Evolutionary conservation across 2,329 filamentous ascomycete genomes (phyloP).

Genomic region (Phaeosphaeriaceae sp.): DNA sequence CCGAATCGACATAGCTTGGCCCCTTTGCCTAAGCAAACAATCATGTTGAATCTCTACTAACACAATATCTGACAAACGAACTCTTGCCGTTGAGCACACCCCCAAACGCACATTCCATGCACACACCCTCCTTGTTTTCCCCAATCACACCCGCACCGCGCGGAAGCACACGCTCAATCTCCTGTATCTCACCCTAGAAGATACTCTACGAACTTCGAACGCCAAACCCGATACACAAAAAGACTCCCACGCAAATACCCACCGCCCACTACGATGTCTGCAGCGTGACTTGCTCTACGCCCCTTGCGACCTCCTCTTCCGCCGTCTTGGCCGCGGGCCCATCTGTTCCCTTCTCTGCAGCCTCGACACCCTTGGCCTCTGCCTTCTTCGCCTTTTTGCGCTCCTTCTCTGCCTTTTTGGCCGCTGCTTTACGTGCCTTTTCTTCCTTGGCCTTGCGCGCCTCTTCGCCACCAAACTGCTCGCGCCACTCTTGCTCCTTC

Average conservation of each 20-base stretch:
- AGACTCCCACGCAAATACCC: neutral
- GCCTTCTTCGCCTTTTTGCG: constrained; percentile 65
- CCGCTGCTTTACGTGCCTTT: constrained; percentile 65
- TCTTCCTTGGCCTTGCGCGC: constrained; percentile 73
- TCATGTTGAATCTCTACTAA: constrained; percentile 7
- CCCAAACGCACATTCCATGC: neutral
- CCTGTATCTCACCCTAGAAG: neutral
- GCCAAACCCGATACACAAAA: constrained; percentile 4
- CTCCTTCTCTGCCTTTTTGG: constrained; percentile 70
- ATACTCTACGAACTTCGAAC: neutral
- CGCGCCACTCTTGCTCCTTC: constrained; percentile 84
- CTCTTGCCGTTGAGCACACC: constrained; percentile 4
- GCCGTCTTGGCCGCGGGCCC: constrained; percentile 48
- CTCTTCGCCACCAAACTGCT: constrained; percentile 73
- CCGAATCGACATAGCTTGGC: neutral
- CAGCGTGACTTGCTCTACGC: constrained; percentile 53
- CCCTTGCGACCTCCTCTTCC: constrained; percentile 54
- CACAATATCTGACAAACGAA: constrained; percentile 2
- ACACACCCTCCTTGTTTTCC: neutral
- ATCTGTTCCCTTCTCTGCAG: constrained; percentile 74
- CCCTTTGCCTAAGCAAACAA: neutral
- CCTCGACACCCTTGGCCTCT: constrained; percentile 75
- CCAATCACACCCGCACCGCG: neutral
- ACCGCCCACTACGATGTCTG: constrained; percentile 46
- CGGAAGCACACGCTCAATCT: too few relatives aligned